Base-by-base conservation (phyloP, 139 green algal genomes). In the Chlamydomonas applanata region DNA sequence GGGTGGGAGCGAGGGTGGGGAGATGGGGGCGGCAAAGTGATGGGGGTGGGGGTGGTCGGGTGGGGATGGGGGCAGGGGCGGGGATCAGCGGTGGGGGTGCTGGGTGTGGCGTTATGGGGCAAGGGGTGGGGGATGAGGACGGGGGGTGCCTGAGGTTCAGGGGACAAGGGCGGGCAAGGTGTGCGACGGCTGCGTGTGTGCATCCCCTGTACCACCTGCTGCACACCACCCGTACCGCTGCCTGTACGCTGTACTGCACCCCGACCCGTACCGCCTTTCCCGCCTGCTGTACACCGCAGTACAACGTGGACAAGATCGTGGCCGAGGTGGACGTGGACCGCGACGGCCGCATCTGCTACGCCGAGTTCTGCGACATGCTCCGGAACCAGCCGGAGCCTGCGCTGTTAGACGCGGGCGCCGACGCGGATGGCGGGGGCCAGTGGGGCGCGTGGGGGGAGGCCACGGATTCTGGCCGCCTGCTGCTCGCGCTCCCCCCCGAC, bases 341-440 rank as follows among this genome's bases (percentile, higher is more conserved):
- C 0, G 77, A 82, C 54, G 77, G 77, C 14, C 71, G 71, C 44
- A 74, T 82, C 36, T 69, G 36, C 62, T 82, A 82, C 72, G 13
- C 30, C 16, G 77, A 82, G 77, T 82, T 82, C 30, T 69, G 75
- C 32, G 54, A 60, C 62, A 82, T 82, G 76, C 35, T 82, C 32
- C 67, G 67, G 25, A 11, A 64, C 14, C 32, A 64, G 32, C 27
- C 45, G 7, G 67, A 52, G 25, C 33, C 33, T 2, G 25, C 33
- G 20, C 27, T 62, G 25, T 27, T 36, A 11, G 14, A 27, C n/a
- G 24, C 32, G 11, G 35, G 46, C 3, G 59, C 59, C 4, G n/a
- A 35, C 4, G 32, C 62, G 2, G 36, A 27, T 40, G 34, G 13
- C 30, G 40, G 19, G 3, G 32, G 32, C 9, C 4, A 29, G 7